Evolutionary conservation across 2,329 filamentous ascomycete species (phyloP).

Genomic region (Neurospora sp.): DNA sequence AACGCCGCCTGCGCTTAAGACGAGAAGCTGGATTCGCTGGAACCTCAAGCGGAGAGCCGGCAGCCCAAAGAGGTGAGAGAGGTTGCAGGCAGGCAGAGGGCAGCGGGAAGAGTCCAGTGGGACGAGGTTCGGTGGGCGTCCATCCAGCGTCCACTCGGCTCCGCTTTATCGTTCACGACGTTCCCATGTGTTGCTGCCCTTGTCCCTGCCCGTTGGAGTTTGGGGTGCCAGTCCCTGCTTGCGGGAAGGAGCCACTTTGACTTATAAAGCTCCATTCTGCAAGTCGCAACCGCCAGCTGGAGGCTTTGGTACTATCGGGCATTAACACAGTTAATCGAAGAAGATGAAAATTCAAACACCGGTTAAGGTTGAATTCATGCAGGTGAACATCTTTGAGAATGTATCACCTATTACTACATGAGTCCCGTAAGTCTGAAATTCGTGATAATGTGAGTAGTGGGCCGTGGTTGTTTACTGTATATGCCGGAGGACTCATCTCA

Average conservation of each 20-base stretch:
- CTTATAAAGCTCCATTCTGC: background rate
- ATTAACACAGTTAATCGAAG: background rate
- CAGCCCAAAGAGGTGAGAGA: background rate
- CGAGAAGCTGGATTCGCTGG: background rate
- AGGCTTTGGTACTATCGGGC: background rate
- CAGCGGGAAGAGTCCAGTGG: background rate
- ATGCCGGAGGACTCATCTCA: background rate
- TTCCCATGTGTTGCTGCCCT: background rate
- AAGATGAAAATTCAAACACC: background rate
- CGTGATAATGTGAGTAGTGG: background rate
- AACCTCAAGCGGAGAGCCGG: background rate
- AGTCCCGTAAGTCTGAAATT: background rate
- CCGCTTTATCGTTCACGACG: background rate
- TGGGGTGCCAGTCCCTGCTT: background rate
- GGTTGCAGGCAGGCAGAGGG: background rate
- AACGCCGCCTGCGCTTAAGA: background rate
- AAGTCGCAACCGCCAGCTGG: background rate
- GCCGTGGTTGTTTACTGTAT: too few relatives aligned
- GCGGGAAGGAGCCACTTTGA: background rate
- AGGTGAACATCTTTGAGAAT: background rate
- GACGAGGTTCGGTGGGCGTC: background rate
- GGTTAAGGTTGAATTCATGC: too few relatives aligned
- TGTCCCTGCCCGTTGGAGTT: background rate
- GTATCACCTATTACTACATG: background rate
- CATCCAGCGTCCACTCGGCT: background rate